These are phyloP conservation scores for Diplodia scrobiculata DNA, from an alignment of 2,329 filamentous ascomycete genomes.

Conservation along the genomic window DNA sequence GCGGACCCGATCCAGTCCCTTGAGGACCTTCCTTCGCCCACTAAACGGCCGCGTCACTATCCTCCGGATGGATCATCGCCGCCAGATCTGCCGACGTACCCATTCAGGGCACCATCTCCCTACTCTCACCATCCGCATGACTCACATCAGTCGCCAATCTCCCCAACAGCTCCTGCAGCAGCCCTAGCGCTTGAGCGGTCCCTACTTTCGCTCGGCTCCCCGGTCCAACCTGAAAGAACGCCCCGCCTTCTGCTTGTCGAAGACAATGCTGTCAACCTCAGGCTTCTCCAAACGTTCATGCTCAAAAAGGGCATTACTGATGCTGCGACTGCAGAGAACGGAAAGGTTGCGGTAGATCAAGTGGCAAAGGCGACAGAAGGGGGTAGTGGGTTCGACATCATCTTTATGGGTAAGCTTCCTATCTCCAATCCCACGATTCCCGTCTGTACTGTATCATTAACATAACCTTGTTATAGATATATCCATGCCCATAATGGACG, in stretches of 20 bases:
- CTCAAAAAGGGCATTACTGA: conserved; percentile 42
- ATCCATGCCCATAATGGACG: conserved; percentile 60
- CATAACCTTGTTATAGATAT: conserved; percentile 45
- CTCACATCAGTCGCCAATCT: conserved; percentile 22
- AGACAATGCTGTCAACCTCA: conserved; percentile 47
- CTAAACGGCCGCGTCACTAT: conserved; percentile 17
- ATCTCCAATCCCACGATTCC: neutral
- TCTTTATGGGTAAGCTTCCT: conserved; percentile 41
- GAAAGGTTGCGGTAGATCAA: conserved; percentile 37
- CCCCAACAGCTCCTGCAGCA: conserved; percentile 18
- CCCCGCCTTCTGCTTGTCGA: conserved; percentile 44
- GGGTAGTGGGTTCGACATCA: conserved; percentile 35
- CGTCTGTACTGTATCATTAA: neutral
- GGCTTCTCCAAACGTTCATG: conserved; percentile 42
- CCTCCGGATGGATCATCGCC: conserved; percentile 10
- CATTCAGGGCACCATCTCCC: conserved; percentile 17
- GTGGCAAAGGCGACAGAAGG: conserved; percentile 37
- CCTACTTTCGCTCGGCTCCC: neutral
- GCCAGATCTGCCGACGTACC: neutral
- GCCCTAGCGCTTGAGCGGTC: neutral
- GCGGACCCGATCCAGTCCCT: conserved; percentile 4
- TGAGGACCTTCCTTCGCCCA: conserved; percentile 22
- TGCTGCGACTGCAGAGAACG: conserved; percentile 41
- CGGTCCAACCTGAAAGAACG: conserved; percentile 33
- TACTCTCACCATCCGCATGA: conserved; percentile 9